Conservation (phyloP, 306 rosid species). For the Cucurbita argyrosperma region DNA sequence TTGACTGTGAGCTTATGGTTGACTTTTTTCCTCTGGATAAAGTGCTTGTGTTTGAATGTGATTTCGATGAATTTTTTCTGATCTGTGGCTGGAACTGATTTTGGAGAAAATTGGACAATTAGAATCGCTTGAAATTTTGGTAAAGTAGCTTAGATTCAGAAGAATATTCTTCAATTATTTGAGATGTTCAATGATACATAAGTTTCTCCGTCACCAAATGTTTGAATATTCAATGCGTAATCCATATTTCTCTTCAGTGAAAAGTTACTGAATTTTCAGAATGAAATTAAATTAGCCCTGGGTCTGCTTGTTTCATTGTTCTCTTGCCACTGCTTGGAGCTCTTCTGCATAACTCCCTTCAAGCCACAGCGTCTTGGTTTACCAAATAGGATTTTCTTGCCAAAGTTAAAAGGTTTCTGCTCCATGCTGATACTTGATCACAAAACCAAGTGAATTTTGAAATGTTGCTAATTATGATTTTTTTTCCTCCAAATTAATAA, state of each 20-base stretch:
- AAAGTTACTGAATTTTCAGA: background rate
- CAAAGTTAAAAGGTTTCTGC: background rate
- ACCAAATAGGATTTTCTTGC: background rate
- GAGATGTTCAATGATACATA: too few species aligned
- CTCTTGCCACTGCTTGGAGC: background rate
- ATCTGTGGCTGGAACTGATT: background rate
- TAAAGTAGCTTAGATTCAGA: background rate
- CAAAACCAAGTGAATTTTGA: background rate
- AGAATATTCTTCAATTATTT: background rate
- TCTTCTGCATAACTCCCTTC: background rate
- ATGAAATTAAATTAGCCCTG: background rate
- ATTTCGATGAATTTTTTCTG: background rate
- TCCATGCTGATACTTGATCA: background rate
- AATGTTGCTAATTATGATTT: background rate
- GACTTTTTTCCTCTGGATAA: background rate
- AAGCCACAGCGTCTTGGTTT: background rate
- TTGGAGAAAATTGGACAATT: background rate
- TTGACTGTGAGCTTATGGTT: background rate
- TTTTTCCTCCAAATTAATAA: background rate
- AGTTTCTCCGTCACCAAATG: background rate
- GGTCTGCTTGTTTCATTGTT: background rate
- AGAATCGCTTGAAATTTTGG: background rate
- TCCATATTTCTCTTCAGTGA: background rate
- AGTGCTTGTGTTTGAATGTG: background rate
- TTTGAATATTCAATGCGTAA: background rate